Evolutionary conservation across 129 eudicot genomes (phyloP), one percentile per base, ranked within the genome.

Genomic region (Logfia minima): DNA sequence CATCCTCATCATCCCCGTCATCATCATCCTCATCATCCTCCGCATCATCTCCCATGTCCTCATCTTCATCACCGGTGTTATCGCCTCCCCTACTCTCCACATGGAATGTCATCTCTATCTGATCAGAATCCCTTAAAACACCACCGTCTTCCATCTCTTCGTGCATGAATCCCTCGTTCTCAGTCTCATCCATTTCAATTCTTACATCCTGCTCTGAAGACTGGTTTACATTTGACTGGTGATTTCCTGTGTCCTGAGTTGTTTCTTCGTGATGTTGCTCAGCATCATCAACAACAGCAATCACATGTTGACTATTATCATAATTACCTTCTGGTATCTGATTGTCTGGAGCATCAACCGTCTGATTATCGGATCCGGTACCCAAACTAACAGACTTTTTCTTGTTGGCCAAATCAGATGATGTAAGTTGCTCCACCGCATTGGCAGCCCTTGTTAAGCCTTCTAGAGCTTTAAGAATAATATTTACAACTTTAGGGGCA

Each of bases 381-480:
- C 70, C 87, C 65, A 83, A 70, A 77, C 82, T 87, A 66, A 70
- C 75, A 21, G 85, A 61, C 41, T 87, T 91, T 77, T 94, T 91
- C 92, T 85, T 91, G 83, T 79, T 84, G 55, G 68, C 78, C 59
- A 91, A 66, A 70, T 91, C 97, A 82, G 92, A 77, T 77, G 81
- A 87, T 51, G 73, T 37, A 26, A 90, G 83, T 84, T 91, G 97
- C 82, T 94, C 97, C 82, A 84, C 88, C 28, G 97, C 89, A 94
- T 94, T 88, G 80, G 99, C 99, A 16, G 97, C 96, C 24, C 99
- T 89, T 64, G 99, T 89, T 79, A 94, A 78, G 77, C 93, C 88
- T 70, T 94, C 99, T 84, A 94, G 83, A 61, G 96, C 85, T 86
- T 91, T 91, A 23, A 94, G 94, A 62, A 89, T 85, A 77, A 89